These are phyloP conservation scores for Tulasnella calospora DNA, from an alignment of 768 basidiomycete species.

Conservation along the genomic window DNA sequence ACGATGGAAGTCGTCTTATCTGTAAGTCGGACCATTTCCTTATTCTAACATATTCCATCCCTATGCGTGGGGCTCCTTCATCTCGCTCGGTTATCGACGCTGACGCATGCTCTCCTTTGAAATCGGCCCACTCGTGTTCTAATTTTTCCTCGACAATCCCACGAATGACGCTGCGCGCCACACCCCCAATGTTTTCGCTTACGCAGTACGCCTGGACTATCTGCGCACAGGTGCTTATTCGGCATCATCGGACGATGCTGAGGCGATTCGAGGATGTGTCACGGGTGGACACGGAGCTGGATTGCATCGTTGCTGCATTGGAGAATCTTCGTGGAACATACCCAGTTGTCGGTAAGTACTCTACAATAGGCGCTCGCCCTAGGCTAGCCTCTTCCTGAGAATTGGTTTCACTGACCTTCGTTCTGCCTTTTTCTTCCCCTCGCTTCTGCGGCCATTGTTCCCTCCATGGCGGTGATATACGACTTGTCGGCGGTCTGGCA, in stretches of 20 bases:
- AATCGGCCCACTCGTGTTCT: not conserved
- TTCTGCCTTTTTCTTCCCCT: not conserved
- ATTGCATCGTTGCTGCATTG: constrained; percentile 9
- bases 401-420: not conserved
- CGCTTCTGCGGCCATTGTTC: not conserved
- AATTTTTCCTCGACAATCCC: not conserved
- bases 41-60: not conserved
- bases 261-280: constrained; percentile 22
- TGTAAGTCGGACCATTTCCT: constrained; percentile 9
- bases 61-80: constrained; percentile 1
- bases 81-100: not conserved
- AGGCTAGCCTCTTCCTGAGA: not conserved
- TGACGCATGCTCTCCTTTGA: not conserved
- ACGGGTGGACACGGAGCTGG: constrained; percentile 17
- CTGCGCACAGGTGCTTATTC: constrained; percentile 22
- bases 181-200: not conserved
- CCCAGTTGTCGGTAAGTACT: constrained; percentile 22
- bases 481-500: constrained; percentile 11
- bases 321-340: constrained; percentile 16
- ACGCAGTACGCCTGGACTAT: constrained; percentile 25
- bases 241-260: constrained; percentile 9
- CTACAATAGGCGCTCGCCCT: not conserved
- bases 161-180: not conserved
- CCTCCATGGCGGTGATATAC: not conserved
- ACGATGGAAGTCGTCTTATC: constrained; percentile 18